phyloP scores from a whole-genome alignment of 345 rosid genomes.

The Kandelia obovata region DNA sequence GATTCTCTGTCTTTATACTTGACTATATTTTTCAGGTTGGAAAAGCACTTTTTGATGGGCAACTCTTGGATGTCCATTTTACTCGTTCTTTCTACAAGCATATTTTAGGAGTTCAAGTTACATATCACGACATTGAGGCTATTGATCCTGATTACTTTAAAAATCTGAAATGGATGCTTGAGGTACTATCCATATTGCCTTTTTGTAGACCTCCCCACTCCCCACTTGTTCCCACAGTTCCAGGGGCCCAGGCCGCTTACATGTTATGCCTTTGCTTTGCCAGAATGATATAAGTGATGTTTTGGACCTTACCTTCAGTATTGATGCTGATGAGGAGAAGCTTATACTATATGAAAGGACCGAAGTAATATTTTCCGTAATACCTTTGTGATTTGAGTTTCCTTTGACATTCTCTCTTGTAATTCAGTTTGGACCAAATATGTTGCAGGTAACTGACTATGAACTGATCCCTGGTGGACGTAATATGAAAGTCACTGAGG shows the following conservation, averaged over 20 bases:
- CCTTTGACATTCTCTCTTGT: not conserved
- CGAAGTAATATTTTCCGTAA: slow-evolving; percentile 44
- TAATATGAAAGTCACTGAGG: slow-evolving; percentile 87
- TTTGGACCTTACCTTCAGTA: slow-evolving; percentile 84
- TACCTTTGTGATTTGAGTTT: not conserved
- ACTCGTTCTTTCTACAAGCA: slow-evolving; percentile 98
- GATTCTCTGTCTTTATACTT: slow-evolving; percentile 6
- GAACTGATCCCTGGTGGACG: slow-evolving; percentile 91
- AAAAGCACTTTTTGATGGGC: slow-evolving; percentile 93
- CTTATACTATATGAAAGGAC: slow-evolving; percentile 73
- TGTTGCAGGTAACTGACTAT: slow-evolving; percentile 81
- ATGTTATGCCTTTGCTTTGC: slow-evolving; percentile 17
- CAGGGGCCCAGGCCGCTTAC: not conserved
- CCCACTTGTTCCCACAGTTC: not conserved
- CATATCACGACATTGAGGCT: slow-evolving; percentile 96
- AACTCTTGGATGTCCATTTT: slow-evolving; percentile 92
- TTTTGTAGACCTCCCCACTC: not conserved
- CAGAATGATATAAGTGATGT: slow-evolving; percentile 90
- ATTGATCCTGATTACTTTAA: slow-evolving; percentile 90
- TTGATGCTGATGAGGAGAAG: slow-evolving; percentile 98
- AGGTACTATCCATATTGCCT: slow-evolving; percentile 43
- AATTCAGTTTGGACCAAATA: slow-evolving; percentile 6
- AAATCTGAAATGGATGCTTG: slow-evolving; percentile 94
- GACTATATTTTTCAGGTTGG: slow-evolving; percentile 61
- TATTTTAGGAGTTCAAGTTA: slow-evolving; percentile 82